Evolutionary conservation across 2,329 filamentous ascomycete species (phyloP).

Genomic region (Intubia oerlemansii): DNA sequence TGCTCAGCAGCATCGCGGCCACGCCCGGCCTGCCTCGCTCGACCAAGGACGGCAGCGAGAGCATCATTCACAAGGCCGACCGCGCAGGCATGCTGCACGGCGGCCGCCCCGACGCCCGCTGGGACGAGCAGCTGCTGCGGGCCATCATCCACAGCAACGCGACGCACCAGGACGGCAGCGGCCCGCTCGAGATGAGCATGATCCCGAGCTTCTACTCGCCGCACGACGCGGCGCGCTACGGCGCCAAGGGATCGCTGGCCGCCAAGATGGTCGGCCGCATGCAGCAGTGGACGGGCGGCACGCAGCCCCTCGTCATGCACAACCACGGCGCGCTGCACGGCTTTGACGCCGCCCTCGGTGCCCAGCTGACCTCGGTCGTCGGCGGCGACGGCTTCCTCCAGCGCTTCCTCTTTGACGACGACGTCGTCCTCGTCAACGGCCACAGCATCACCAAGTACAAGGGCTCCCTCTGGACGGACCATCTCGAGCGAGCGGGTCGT

Average conservation of each 20-base stretch:
- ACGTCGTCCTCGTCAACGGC: conserved; percentile 26
- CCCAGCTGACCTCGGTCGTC: conserved; percentile 20
- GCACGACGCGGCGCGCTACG: conserved; percentile 13
- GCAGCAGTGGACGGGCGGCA: conserved; percentile 14
- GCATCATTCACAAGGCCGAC: conserved; percentile 2
- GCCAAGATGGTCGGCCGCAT: conserved; percentile 9
- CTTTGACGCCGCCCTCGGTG: conserved; percentile 19
- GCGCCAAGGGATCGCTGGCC: conserved; percentile 9
- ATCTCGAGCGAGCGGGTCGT: no score
- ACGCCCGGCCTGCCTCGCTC: conserved; percentile 16
- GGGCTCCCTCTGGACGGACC: conserved; percentile 1
- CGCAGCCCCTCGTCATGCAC: conserved; percentile 20
- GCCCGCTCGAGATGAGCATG: conserved; percentile 19
- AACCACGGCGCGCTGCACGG: conserved; percentile 17
- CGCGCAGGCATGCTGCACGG: conserved; percentile 1
- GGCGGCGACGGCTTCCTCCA: conserved; percentile 25
- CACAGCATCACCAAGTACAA: conserved; percentile 21
- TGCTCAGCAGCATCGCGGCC: conserved; percentile 14
- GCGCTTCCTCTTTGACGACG: conserved; percentile 21
- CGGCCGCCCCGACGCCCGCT: conserved; percentile 11
- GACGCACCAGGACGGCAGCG: no score
- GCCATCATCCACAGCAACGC: neutral
- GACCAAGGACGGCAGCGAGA: conserved; percentile 1
- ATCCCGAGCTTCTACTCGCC: conserved; percentile 22
- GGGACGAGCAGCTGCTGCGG: no score